Conservation (phyloP, 768 basidiomycete genomes). For the Nevesoporus exiguus region DNA sequence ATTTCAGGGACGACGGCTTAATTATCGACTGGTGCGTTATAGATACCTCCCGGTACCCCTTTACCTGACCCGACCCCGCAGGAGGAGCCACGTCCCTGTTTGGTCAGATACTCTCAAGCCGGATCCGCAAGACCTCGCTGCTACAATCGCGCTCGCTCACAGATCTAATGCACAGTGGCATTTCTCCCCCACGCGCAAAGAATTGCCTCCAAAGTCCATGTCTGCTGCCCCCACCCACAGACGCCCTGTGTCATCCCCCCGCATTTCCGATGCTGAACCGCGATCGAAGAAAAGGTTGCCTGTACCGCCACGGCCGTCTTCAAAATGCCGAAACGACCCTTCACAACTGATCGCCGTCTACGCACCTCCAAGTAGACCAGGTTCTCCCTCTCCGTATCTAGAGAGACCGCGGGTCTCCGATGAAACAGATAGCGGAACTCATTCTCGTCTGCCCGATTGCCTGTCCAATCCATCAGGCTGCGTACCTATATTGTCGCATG, state of each 20-base stretch:
- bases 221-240: not conserved
- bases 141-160: constrained; percentile 25
- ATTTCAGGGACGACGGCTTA: constrained; percentile 28
- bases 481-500: not conserved
- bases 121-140: constrained; percentile 25
- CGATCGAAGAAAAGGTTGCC: constrained; percentile 14
- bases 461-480: not conserved
- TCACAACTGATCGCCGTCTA: not conserved
- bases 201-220: not conserved
- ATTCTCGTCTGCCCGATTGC: not conserved
- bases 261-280: not conserved
- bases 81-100: constrained; percentile 30
- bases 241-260: not conserved
- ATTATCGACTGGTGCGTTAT: constrained; percentile 28
- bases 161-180: constrained; percentile 23
- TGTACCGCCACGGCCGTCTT: constrained; percentile 19
- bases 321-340: constrained; percentile 6
- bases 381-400: not conserved
- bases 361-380: not conserved
- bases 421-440: constrained; percentile 4
- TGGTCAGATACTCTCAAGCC: constrained; percentile 32
- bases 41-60: not conserved
- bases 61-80: constrained; percentile 10
- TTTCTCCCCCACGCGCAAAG: not conserved
- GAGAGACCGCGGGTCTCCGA: not conserved